phyloP scores from a whole-genome alignment of 169 alveolate species.

The Plasmodium sp. region DNA sequence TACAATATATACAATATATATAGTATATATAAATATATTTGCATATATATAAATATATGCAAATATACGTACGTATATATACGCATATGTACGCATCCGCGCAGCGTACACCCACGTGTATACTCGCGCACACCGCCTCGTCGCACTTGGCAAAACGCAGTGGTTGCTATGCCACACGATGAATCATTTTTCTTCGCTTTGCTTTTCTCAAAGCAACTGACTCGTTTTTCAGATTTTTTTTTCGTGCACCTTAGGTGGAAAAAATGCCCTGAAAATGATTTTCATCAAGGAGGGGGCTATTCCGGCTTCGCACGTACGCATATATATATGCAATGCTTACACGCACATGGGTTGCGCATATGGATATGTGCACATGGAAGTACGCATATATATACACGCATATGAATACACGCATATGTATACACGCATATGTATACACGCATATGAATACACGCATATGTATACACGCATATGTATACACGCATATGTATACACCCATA shows the following conservation, averaged over 20 bases:
- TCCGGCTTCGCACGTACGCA: background rate
- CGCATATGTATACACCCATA: background rate
- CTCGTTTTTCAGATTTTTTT: background rate
- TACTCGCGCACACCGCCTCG: background rate
- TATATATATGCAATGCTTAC: too few relatives aligned
- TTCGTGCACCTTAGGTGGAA: background rate
- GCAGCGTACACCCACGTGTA: background rate
- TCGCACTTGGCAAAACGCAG: background rate
- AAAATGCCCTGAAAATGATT: background rate
- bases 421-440: background rate
- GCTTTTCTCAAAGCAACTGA: background rate
- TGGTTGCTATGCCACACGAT: background rate
- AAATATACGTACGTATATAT: background rate
- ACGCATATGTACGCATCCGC: background rate
- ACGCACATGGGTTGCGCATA: too few relatives aligned
- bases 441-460: background rate
- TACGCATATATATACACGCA: background rate
- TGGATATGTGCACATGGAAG: background rate
- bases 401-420: background rate
- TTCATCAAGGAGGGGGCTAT: background rate
- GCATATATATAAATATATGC: conserved; percentile 1
- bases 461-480: background rate
- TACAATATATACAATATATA: too few relatives aligned
- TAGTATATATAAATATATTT: background rate
- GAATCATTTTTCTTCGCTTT: background rate